phyloP scores from a whole-genome alignment of 208 protist genomes.

The Leishmania guyanensis region DNA sequence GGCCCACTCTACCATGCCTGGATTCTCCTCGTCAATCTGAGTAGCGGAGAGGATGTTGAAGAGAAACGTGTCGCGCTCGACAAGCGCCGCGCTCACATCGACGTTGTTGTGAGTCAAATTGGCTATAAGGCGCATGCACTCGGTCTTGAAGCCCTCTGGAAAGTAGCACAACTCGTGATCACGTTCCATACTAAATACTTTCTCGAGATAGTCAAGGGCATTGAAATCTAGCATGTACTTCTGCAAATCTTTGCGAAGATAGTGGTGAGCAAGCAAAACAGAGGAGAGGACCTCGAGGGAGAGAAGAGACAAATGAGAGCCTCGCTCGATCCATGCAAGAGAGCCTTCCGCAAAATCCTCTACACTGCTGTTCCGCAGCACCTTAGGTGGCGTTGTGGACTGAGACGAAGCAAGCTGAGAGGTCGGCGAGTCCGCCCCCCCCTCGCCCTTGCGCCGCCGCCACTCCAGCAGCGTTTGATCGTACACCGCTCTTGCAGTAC shows the following conservation, averaged over 20 bases:
- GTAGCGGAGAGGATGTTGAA: constrained; percentile 65
- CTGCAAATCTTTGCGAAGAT: constrained; percentile 50
- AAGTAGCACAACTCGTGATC: constrained; percentile 82
- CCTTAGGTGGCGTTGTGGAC: constrained; percentile 33
- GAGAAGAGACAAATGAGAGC: constrained; percentile 54
- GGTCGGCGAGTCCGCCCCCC: constrained; percentile 12
- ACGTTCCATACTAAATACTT: constrained; percentile 61
- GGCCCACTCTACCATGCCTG: constrained; percentile 88
- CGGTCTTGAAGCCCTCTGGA: constrained; percentile 76
- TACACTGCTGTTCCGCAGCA: constrained; percentile 71
- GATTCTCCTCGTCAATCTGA: constrained; percentile 88
- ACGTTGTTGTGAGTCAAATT: constrained; percentile 69
- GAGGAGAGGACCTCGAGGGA: constrained; percentile 68
- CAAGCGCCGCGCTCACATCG: constrained; percentile 40
- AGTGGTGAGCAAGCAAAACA: constrained; percentile 49
- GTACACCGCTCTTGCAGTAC: constrained; percentile 47
- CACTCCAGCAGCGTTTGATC: constrained; percentile 36
- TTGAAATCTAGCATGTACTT: constrained; percentile 59
- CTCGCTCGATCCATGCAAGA: constrained; percentile 70
- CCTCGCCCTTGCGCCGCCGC: constrained; percentile 29
- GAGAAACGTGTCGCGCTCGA: constrained; percentile 47
- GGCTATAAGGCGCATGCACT: constrained; percentile 72
- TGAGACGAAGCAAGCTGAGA: constrained; percentile 15
- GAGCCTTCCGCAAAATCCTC: constrained; percentile 83
- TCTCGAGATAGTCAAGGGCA: constrained; percentile 54